Evolutionary conservation across 2,329 filamentous ascomycete species (phyloP).

Genomic region (Cladophialophora carrionii): DNA sequence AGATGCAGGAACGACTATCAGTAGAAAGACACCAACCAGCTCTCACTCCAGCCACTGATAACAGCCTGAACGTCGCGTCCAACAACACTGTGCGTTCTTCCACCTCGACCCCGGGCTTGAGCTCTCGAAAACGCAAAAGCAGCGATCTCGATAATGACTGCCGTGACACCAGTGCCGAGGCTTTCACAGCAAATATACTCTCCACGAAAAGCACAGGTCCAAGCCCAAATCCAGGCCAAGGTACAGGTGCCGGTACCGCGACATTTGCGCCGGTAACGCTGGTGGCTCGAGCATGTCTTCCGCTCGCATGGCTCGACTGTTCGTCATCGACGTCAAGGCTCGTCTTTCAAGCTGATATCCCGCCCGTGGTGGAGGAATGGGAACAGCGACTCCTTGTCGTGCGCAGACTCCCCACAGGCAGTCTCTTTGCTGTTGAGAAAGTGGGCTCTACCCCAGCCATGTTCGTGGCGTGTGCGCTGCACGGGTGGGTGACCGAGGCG

Average conservation of each 20-base stretch:
- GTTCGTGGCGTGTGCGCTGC: slow-evolving; percentile 30
- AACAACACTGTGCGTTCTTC: background rate
- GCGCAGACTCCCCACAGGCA: slow-evolving; percentile 29
- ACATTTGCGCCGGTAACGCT: slow-evolving; percentile 32
- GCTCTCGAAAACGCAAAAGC: slow-evolving; percentile 31
- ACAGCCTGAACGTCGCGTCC: slow-evolving; percentile 20
- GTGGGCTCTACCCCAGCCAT: slow-evolving; percentile 14
- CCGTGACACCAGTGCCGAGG: background rate
- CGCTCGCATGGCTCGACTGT: slow-evolving; percentile 34
- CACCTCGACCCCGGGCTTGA: background rate
- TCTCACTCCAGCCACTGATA: slow-evolving; percentile 20
- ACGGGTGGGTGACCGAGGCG: slow-evolving; percentile 34
- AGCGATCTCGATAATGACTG: slow-evolving; percentile 20
- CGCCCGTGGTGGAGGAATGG: slow-evolving; percentile 31
- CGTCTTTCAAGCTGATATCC: slow-evolving; percentile 31
- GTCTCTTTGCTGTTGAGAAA: slow-evolving; percentile 36
- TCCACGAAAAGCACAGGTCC: background rate
- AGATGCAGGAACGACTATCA: slow-evolving; percentile 24
- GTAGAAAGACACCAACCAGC: slow-evolving; percentile 11
- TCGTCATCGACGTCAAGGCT: slow-evolving; percentile 7
- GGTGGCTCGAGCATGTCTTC: slow-evolving; percentile 35
- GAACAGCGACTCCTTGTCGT: slow-evolving; percentile 34
- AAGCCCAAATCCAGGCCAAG: too few relatives aligned
- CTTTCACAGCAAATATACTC: background rate
- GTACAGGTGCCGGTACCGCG: slow-evolving; percentile 1